Percentiles rank a stretch among this genome's conserved stretches.
Conservation (phyloP, 768 basidiomycete species). For the Myochromella boudieri region DNA sequence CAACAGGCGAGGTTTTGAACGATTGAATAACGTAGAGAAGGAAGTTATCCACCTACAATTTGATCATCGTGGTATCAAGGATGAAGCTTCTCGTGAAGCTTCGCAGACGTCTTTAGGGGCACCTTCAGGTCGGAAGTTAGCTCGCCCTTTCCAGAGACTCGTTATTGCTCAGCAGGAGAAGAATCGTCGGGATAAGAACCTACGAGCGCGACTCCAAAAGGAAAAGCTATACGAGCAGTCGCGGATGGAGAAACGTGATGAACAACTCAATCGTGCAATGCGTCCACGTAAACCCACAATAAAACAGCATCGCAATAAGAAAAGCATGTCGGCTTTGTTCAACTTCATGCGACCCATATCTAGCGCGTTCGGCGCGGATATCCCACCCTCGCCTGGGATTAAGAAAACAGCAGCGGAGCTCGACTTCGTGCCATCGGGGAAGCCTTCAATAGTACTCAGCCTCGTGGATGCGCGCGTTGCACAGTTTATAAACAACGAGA, state of each 20-base stretch:
- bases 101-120: slow-evolving; percentile 40
- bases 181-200: slow-evolving; percentile 70
- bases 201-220: slow-evolving; percentile 67
- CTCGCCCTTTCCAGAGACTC: slow-evolving; percentile 67
- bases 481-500: slow-evolving; percentile 74
- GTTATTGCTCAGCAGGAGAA: slow-evolving; percentile 76
- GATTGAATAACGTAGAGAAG: slow-evolving; percentile 73
- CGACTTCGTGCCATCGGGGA: slow-evolving; percentile 70
- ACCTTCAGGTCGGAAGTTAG: slow-evolving; percentile 50
- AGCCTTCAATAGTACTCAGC: slow-evolving; percentile 74
- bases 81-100: slow-evolving; percentile 72
- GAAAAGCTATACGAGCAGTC: slow-evolving; percentile 78
- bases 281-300: slow-evolving; percentile 50
- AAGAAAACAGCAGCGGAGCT: slow-evolving; percentile 72
- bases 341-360: slow-evolving; percentile 89
- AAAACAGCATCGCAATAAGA: slow-evolving; percentile 84
- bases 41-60: slow-evolving; percentile 62
- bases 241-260: slow-evolving; percentile 71
- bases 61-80: slow-evolving; percentile 71
- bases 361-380: slow-evolving; percentile 75
- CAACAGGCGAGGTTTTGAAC: slow-evolving; percentile 69
- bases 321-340: slow-evolving; percentile 84
- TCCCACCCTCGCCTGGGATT: slow-evolving; percentile 36
- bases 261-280: slow-evolving; percentile 76
- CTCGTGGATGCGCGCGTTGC: slow-evolving; percentile 71